These are phyloP conservation scores for Escallonia rubra DNA, from an alignment of 129 eudicot genomes.

Conservation along the genomic window DNA sequence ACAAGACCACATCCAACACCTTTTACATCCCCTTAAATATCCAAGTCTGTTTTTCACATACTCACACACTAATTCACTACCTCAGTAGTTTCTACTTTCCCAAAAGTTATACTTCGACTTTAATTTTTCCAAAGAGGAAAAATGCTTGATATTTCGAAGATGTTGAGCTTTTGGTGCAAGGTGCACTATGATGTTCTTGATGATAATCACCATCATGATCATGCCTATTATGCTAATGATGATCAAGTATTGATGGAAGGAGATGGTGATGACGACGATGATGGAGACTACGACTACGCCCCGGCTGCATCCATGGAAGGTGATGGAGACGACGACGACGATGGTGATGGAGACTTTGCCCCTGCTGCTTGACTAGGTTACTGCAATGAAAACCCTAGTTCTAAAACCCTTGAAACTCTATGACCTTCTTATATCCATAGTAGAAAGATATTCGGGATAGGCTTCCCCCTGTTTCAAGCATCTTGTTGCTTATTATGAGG, in stretches of 20 bases:
- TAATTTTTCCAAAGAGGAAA: slow-evolving; percentile 5
- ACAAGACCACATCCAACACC: neutral
- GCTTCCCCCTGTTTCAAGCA: too few relatives aligned
- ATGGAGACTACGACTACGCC: slow-evolving; percentile 32
- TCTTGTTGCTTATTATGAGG: too few relatives aligned
- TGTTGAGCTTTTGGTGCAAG: slow-evolving; percentile 2
- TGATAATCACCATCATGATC: slow-evolving; percentile 7
- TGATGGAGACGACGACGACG: slow-evolving; percentile 1
- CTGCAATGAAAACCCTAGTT: slow-evolving; percentile 17
- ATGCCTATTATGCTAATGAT: slow-evolving; percentile 11
- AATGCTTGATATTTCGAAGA: slow-evolving; percentile 22
- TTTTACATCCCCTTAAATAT: neutral
- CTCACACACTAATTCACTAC: too few relatives aligned
- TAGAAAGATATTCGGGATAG: too few relatives aligned
- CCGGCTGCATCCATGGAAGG: slow-evolving; percentile 52
- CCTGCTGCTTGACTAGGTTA: slow-evolving; percentile 1
- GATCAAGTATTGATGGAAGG: slow-evolving; percentile 7
- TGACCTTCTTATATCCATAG: slow-evolving; percentile 2
- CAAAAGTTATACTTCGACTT: neutral
- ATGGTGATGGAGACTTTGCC: neutral
- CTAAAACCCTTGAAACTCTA: slow-evolving; percentile 5
- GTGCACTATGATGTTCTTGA: slow-evolving; percentile 15
- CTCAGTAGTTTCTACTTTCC: neutral
- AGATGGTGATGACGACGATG: slow-evolving; percentile 29
- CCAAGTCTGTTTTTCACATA: neutral